A percentile compares a stretch with the other conserved stretches of the same genome.
phyloP scores from a whole-genome alignment of 768 basidiomycete genomes.

The Strobilomyces dryophilus region DNA sequence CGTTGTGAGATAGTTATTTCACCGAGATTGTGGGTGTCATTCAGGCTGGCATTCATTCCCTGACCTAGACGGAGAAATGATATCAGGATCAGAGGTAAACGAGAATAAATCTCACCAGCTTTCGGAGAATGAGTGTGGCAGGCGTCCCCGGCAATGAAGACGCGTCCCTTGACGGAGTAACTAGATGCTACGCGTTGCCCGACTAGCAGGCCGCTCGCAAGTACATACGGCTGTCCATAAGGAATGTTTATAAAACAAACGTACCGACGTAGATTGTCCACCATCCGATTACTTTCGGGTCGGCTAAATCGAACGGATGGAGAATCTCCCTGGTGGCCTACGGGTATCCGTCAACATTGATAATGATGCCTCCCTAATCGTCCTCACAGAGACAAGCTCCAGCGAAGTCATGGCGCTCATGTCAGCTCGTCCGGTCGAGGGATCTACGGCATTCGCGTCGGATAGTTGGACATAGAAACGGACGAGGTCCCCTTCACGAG shows the following conservation, averaged over 20 bases:
- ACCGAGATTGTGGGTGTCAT: constrained; percentile 70
- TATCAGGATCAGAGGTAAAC: not conserved
- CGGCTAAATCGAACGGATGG: constrained; percentile 46
- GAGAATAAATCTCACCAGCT: constrained; percentile 38
- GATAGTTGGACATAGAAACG: not conserved
- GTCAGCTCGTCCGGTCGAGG: constrained; percentile 45
- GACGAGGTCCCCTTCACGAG: not conserved
- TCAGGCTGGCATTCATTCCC: constrained; percentile 76
- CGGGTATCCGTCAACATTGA: not conserved
- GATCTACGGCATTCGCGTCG: constrained; percentile 21
- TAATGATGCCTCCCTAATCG: not conserved
- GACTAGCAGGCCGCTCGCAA: constrained; percentile 35
- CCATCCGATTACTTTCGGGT: constrained; percentile 49
- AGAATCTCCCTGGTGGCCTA: constrained; percentile 55
- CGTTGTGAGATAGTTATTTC: not conserved
- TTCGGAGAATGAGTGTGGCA: constrained; percentile 69
- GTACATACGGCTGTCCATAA: not conserved
- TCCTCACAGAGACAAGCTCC: constrained; percentile 47
- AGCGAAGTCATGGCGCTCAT: constrained; percentile 46
- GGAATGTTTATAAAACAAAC: constrained; percentile 17
- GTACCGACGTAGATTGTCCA: constrained; percentile 71
- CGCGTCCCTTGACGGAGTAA: constrained; percentile 54
- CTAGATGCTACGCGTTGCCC: constrained; percentile 54
- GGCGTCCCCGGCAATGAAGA: constrained; percentile 77
- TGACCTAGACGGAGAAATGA: not conserved